Evolutionary conservation across 2,329 filamentous ascomycete species (phyloP).

Genomic region (Capronia epimyces): DNA sequence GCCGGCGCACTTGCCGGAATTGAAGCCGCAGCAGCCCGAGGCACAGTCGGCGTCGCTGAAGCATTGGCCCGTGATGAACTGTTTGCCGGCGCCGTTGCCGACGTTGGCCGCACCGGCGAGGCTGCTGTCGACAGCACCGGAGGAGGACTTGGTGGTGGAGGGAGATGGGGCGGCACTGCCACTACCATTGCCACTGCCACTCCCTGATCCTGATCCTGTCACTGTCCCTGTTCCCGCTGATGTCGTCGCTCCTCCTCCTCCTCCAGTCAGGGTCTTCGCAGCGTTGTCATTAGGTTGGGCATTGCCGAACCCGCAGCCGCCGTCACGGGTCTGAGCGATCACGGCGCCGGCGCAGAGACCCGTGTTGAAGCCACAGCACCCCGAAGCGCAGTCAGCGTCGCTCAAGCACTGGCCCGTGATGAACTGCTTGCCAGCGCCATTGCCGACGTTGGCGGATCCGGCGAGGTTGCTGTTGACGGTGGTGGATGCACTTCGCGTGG

Average conservation of each 20-base stretch:
- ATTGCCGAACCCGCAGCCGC: constrained; percentile 31
- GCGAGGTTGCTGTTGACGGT: constrained; percentile 15
- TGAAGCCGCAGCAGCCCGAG: constrained; percentile 36
- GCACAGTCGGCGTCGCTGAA: constrained; percentile 30
- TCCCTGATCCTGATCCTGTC: background rate
- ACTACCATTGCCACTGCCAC: background rate
- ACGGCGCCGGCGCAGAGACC: constrained; percentile 34
- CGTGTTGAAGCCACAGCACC: constrained; percentile 36
- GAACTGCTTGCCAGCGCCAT: constrained; percentile 34
- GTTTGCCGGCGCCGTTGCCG: constrained; percentile 21
- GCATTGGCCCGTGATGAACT: constrained; percentile 33
- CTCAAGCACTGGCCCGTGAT: constrained; percentile 37
- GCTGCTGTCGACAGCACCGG: background rate
- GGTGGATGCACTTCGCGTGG: background rate
- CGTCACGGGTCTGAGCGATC: constrained; percentile 25
- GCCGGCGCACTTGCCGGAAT: constrained; percentile 34
- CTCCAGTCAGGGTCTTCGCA: constrained; percentile 18
- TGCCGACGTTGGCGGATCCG: constrained; percentile 23
- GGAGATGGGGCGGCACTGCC: background rate
- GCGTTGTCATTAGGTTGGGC: constrained; percentile 28
- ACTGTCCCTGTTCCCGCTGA: background rate
- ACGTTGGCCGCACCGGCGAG: background rate
- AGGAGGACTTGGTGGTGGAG: background rate
- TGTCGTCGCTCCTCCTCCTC: constrained; percentile 27
- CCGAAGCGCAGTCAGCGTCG: constrained; percentile 37